Evolutionary conservation across 768 basidiomycete genomes (phyloP).

Genomic region (Amanita phalloides): DNA sequence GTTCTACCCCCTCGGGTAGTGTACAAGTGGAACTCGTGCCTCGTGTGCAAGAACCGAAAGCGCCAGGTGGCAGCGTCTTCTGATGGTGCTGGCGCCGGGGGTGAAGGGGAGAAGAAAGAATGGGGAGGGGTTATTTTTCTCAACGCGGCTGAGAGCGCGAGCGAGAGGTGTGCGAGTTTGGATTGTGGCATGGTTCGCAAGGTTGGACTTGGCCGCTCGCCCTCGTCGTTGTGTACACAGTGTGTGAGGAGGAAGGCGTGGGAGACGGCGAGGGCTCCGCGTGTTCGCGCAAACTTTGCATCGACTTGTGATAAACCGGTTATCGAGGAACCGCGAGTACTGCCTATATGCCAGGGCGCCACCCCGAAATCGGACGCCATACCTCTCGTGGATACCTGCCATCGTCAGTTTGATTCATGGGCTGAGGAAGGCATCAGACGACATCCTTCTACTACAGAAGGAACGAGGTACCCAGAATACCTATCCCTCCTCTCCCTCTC

Average conservation of each 20-base stretch:
- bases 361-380: too few species aligned
- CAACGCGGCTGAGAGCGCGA: background rate
- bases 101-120: conserved; percentile 11
- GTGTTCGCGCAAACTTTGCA: background rate
- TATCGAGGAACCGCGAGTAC: too few species aligned
- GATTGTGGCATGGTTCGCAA: conserved; percentile 11
- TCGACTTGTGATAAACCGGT: background rate
- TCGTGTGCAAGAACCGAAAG: background rate
- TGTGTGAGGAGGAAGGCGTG: conserved; percentile 3
- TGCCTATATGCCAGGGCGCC: too few species aligned
- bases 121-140: conserved; percentile 2
- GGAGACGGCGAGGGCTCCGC: background rate
- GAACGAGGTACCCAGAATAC: too few species aligned
- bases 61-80: background rate
- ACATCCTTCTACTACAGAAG: too few species aligned
- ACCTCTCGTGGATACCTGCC: too few species aligned
- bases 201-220: conserved; percentile 1
- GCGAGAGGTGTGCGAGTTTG: conserved; percentile 13
- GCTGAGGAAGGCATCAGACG: too few species aligned
- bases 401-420: too few species aligned
- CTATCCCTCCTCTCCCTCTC: too few species aligned
- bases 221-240: conserved; percentile 6
- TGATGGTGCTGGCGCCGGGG: conserved; percentile 20
- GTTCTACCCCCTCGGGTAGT: conserved; percentile 24
- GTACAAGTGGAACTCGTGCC: conserved; percentile 31